Percentiles rank a stretch among this genome's conserved stretches.
Conservation (phyloP, 805 yeast species). For the Wickerhamia fluorescens region DNA sequence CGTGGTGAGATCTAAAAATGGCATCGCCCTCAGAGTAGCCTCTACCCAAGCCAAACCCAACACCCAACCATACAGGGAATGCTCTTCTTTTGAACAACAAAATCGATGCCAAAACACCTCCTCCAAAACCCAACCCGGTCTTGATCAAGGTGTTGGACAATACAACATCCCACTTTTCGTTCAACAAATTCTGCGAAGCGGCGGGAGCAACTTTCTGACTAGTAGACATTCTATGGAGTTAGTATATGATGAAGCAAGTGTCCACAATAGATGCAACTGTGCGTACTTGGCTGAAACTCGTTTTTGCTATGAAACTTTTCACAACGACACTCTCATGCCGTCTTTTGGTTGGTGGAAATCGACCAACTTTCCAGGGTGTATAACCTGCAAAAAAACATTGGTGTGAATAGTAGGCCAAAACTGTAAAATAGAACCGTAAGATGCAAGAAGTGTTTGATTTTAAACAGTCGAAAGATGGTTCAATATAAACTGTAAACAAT, state of each 20-base stretch:
- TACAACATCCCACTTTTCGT: conserved; percentile 91
- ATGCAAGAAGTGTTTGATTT: too few species aligned
- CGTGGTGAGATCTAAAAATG: conserved; percentile 77
- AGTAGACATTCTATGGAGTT: conserved; percentile 14
- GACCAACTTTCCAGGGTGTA: too few species aligned
- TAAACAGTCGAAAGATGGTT: too few species aligned
- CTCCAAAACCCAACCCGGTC: conserved; percentile 94
- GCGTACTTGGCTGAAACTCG: too few species aligned
- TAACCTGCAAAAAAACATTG: too few species aligned
- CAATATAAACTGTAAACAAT: too few species aligned
- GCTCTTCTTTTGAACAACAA: conserved; percentile 87
- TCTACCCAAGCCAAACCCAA: conserved; percentile 97
- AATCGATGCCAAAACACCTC: conserved; percentile 89
- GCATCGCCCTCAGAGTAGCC: conserved; percentile 99
- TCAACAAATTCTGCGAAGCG: conserved; percentile 52
- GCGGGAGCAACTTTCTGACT: conserved; percentile 27
- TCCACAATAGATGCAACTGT: too few species aligned
- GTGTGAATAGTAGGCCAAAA: too few species aligned
- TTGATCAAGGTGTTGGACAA: conserved; percentile 90
- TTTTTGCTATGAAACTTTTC: too few species aligned
- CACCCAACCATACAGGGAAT: conserved; percentile 96
- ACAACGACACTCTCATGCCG: too few species aligned
- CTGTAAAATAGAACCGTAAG: too few species aligned
- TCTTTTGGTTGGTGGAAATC: too few species aligned
- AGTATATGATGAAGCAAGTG: neutral